Percentiles rank a stretch among this genome's conserved stretches.
Evolutionary conservation across 1,284 basidiomycete species (phyloP).

Genomic region (Cutaneotrichosporon dermatis): DNA sequence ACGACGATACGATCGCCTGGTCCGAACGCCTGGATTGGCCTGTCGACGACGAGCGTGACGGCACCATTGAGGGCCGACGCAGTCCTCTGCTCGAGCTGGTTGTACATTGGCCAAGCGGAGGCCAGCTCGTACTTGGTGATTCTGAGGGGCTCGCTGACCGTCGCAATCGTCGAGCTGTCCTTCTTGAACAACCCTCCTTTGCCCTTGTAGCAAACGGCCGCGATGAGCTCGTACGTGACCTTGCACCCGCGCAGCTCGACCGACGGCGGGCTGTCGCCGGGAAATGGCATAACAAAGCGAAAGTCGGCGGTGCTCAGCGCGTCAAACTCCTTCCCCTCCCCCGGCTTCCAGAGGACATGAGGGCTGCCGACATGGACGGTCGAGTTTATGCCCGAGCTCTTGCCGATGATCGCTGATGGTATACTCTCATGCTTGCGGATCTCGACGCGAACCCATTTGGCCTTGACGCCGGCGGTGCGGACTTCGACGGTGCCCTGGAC

Average conservation of each 20-base stretch:
- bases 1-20: slow-evolving; percentile 74
- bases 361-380: slow-evolving; percentile 43
- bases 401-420: slow-evolving; percentile 49
- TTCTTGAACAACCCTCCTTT: slow-evolving; percentile 74
- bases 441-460: slow-evolving; percentile 82
- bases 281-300: slow-evolving; percentile 76
- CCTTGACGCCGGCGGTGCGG: slow-evolving; percentile 71
- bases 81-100: slow-evolving; percentile 68
- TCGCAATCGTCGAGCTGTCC: slow-evolving; percentile 59
- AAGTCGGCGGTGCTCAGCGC: slow-evolving; percentile 58
- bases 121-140: slow-evolving; percentile 87
- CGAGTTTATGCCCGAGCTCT: slow-evolving; percentile 66
- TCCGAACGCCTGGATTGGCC: slow-evolving; percentile 69
- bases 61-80: slow-evolving; percentile 56
- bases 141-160: slow-evolving; percentile 62
- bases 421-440: slow-evolving; percentile 73
- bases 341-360: slow-evolving; percentile 40
- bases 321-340: slow-evolving; percentile 57
- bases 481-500: slow-evolving; percentile 65
- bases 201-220: slow-evolving; percentile 71
- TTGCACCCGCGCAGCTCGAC: slow-evolving; percentile 61
- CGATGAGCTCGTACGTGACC: slow-evolving; percentile 78
- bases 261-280: slow-evolving; percentile 75
- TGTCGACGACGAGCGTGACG: slow-evolving; percentile 65
- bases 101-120: slow-evolving; percentile 82